Conservation (phyloP, 140 eudicot species). For the Flaveria floridana region DNA sequence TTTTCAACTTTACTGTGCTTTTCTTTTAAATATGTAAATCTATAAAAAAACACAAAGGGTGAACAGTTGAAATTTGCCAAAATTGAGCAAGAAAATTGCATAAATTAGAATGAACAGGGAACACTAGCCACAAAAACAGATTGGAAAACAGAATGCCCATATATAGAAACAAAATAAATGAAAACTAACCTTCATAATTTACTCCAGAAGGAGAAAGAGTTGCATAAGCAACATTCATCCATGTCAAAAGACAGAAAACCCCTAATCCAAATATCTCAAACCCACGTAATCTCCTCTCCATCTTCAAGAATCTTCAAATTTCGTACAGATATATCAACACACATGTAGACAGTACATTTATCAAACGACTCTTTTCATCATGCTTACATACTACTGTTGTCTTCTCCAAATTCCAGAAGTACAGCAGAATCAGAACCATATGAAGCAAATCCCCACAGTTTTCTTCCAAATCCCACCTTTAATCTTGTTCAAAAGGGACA, state of each 20-base stretch:
- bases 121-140: constrained; percentile 19
- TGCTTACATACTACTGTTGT: constrained; percentile 16
- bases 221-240: constrained; percentile 53
- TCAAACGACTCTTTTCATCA: constrained; percentile 13
- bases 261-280: constrained; percentile 34
- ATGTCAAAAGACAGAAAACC: constrained; percentile 44
- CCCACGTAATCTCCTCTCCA: constrained; percentile 41
- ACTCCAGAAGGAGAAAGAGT: constrained; percentile 86
- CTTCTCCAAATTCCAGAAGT: constrained; percentile 29
- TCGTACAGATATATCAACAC: constrained; percentile 30
- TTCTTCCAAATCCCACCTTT: constrained; percentile 25
- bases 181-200: constrained; percentile 73
- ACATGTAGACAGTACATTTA: constrained; percentile 24
- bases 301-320: constrained; percentile 40
- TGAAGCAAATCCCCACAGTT: constrained; percentile 12
- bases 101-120: constrained; percentile 22
- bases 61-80: constrained; percentile 19
- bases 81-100: constrained; percentile 21
- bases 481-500: constrained; percentile 27
- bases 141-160: constrained; percentile 23
- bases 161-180: constrained; percentile 26
- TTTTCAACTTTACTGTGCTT: not conserved
- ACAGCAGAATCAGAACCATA: constrained; percentile 25
- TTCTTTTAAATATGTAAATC: constrained; percentile 15
- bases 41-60: not conserved